These are phyloP conservation scores for Trichoderma breve DNA, from an alignment of 2,329 filamentous ascomycete genomes.

Conservation along the genomic window DNA sequence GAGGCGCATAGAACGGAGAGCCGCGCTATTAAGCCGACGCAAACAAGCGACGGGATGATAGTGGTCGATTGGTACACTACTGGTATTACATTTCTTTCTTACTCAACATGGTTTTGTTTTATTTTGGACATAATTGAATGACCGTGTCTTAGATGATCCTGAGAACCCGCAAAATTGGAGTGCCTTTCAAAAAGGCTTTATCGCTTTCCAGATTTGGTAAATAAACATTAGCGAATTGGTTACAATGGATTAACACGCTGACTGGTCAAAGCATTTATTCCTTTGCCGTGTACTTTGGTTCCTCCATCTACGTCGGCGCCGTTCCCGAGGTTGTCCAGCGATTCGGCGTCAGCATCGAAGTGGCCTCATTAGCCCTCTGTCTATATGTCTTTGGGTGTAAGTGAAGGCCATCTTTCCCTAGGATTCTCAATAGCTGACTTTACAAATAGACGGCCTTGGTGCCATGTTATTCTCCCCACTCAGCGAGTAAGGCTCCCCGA, in stretches of 20 bases:
- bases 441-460: background rate
- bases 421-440: background rate
- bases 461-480: background rate
- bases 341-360: background rate
- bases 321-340: background rate
- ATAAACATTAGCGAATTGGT: background rate
- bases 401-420: background rate
- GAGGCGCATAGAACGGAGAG: background rate
- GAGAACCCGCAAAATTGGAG: background rate
- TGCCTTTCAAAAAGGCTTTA: background rate
- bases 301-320: background rate
- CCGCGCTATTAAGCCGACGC: background rate
- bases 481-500: background rate
- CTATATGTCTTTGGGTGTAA: background rate
- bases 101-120: rapidly evolving
- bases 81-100: background rate
- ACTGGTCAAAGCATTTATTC: background rate
- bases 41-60: background rate
- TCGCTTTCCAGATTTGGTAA: background rate
- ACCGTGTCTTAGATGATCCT: background rate
- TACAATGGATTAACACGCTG: too few relatives aligned
- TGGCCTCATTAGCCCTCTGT: background rate
- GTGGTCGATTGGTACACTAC: background rate
- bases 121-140: background rate
- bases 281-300: background rate